Conservation (phyloP, 768 basidiomycete genomes). For the Imleria badia region DNA sequence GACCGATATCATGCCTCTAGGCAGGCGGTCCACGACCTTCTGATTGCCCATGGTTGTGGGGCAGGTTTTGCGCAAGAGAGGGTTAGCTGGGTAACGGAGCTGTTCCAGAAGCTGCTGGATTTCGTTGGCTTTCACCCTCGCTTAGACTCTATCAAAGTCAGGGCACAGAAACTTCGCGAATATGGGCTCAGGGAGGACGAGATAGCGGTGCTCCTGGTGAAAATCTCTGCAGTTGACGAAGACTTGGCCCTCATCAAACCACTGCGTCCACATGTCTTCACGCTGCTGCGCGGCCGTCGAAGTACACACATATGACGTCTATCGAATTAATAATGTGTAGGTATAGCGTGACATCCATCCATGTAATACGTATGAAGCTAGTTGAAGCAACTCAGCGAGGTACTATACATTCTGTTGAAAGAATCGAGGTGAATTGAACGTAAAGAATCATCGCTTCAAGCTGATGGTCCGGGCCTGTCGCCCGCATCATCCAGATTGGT, state of each 20-base stretch:
- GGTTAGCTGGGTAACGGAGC: slow-evolving; percentile 23
- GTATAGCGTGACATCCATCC: neutral
- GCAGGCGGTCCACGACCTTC: slow-evolving; percentile 21
- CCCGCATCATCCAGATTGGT: slow-evolving; percentile 7
- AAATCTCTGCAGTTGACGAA: slow-evolving; percentile 22
- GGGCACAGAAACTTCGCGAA: slow-evolving; percentile 25
- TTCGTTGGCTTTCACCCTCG: slow-evolving; percentile 22
- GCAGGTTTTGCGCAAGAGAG: slow-evolving; percentile 22
- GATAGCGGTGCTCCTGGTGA: slow-evolving; percentile 16
- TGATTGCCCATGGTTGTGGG: slow-evolving; percentile 18
- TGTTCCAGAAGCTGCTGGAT: slow-evolving; percentile 25
- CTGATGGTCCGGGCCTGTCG: neutral
- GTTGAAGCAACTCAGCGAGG: neutral
- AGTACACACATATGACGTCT: slow-evolving; percentile 4
- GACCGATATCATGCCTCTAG: slow-evolving; percentile 27
- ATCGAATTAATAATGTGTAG: slow-evolving; percentile 4
- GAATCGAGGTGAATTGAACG: neutral
- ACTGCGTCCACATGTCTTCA: slow-evolving; percentile 2
- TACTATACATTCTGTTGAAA: neutral
- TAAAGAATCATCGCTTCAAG: neutral
- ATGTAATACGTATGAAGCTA: slow-evolving; percentile 4
- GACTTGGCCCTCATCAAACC: slow-evolving; percentile 14
- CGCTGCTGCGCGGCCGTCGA: slow-evolving; percentile 11
- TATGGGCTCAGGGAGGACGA: slow-evolving; percentile 27
- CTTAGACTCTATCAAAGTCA: slow-evolving; percentile 21